Evolutionary conservation across 2,329 filamentous ascomycete species (phyloP), one percentile per base, ranked within the genome.

Genomic region (Paradendryphiella salina): DNA sequence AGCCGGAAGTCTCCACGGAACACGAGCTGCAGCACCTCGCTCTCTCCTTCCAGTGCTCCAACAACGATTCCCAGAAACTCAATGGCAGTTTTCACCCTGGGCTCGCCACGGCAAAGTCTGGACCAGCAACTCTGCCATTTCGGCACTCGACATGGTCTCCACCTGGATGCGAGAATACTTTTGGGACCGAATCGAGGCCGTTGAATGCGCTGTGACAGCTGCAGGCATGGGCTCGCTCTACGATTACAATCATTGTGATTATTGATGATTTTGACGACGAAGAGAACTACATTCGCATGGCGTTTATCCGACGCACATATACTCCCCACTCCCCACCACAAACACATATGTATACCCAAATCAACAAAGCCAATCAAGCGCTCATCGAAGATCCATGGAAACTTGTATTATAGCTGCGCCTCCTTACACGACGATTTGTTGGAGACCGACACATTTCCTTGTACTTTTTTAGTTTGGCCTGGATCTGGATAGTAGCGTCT

Each of bases 111-210:
- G 60, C 4, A 61, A 64, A 9, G 45, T 72, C n/a, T 72, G 69
- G 69, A 71, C 59, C 33, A 70, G 69, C 42, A 65, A 62, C 15
- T 67, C 66, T 1, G 60, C 67, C 1, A 42, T 71, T 10, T 61
- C 66, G 1, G 67, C 63, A 0, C 63, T 71, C 9, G 65, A 72
- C 11, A 71, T 72, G 69, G 55, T 69, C 6, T 55, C 65, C 0
- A 57, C 64, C 1, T 73, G 63, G 61, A 67, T 72, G 64, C 61
- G 67, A 17, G 66, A 73, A 52, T 72, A 69, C 48, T 72, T 71
- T 44, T 73, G 70, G 70, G 70, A 73, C 44, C 61, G 70, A 11
- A 58, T 46, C 2, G 65, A 67, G 35, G 66, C 64, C 1, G 61
- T 71, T 2, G 66, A 70, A 23, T 69, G 53, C 46, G 69, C 59